Conservation (phyloP, 768 basidiomycete genomes). For the Hypholoma fasciculare region DNA sequence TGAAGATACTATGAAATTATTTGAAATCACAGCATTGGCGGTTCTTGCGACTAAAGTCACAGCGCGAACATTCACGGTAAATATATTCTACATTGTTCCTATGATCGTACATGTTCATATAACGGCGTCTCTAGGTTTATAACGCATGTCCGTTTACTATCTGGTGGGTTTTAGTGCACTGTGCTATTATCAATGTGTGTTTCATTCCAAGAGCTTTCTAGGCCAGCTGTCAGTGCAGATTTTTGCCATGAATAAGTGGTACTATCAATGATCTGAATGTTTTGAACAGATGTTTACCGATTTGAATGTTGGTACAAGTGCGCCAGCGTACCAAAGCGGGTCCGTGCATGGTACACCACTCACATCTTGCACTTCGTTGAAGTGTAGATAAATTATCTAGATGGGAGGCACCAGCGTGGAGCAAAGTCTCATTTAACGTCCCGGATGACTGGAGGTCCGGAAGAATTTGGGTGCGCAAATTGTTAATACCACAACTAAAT, state of each 20-base stretch:
- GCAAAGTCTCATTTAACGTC: slow-evolving; percentile 46
- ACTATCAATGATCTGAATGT: not conserved
- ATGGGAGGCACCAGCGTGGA: slow-evolving; percentile 39
- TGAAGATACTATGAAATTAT: too few relatives aligned
- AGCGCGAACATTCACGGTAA: slow-evolving; percentile 1
- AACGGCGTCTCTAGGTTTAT: slow-evolving; percentile 34
- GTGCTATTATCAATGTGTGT: not conserved
- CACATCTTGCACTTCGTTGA: not conserved
- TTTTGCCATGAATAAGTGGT: not conserved
- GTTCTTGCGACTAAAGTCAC: too few relatives aligned
- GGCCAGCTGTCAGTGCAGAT: slow-evolving; percentile 34
- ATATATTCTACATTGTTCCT: not conserved
- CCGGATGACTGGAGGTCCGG: slow-evolving; percentile 67
- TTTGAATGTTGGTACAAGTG: slow-evolving; percentile 45
- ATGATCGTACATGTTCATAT: too few relatives aligned
- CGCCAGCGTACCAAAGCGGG: slow-evolving; percentile 48
- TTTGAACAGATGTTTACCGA: slow-evolving; percentile 57
- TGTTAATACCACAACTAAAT: not conserved
- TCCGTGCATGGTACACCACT: slow-evolving; percentile 16
- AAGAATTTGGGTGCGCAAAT: slow-evolving; percentile 45
- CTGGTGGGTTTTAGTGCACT: slow-evolving; percentile 42
- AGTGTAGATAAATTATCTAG: slow-evolving; percentile 14
- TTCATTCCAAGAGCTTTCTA: slow-evolving; percentile 9
- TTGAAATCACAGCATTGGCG: too few relatives aligned
- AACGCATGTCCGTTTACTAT: slow-evolving; percentile 71